Evolutionary conservation across 1,284 basidiomycete species (phyloP).

Genomic region (Pulchroboletus neoregius): DNA sequence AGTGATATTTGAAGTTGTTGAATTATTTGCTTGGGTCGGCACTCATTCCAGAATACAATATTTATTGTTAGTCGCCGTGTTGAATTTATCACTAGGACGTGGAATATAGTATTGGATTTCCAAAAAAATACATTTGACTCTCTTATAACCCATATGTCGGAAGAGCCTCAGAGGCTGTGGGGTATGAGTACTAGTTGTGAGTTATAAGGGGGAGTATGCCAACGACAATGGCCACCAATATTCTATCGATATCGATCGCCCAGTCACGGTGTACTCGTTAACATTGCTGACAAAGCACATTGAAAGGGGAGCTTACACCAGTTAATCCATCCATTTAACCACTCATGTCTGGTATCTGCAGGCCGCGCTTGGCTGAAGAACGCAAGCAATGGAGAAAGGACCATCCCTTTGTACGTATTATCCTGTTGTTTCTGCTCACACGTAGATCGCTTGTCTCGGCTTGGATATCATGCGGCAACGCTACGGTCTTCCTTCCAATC

Average conservation of each 20-base stretch:
- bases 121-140: too few species aligned
- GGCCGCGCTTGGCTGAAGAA: constrained; percentile 89
- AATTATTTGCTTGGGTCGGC: neutral
- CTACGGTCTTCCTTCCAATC: neutral
- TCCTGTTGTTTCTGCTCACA: neutral
- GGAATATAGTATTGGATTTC: too few species aligned
- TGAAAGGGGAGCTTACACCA: neutral
- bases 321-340: constrained; percentile 22
- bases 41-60: neutral
- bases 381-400: constrained; percentile 99
- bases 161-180: too few species aligned
- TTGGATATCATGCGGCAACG: constrained; percentile 1
- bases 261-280: too few species aligned
- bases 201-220: too few species aligned
- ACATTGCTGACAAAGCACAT: constrained; percentile 28
- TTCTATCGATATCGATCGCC: too few species aligned
- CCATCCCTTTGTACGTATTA: constrained; percentile 87
- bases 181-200: too few species aligned
- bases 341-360: constrained; percentile 76
- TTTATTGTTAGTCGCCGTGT: neutral
- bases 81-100: too few species aligned
- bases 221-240: too few species aligned
- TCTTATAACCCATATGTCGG: too few species aligned
- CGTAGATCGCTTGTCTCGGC: constrained; percentile 1
- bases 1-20: neutral